Evolutionary conservation across 2,329 filamentous ascomycete species (phyloP), one percentile per base, ranked within the genome.

Genomic region (Sclerotinia spermophila): DNA sequence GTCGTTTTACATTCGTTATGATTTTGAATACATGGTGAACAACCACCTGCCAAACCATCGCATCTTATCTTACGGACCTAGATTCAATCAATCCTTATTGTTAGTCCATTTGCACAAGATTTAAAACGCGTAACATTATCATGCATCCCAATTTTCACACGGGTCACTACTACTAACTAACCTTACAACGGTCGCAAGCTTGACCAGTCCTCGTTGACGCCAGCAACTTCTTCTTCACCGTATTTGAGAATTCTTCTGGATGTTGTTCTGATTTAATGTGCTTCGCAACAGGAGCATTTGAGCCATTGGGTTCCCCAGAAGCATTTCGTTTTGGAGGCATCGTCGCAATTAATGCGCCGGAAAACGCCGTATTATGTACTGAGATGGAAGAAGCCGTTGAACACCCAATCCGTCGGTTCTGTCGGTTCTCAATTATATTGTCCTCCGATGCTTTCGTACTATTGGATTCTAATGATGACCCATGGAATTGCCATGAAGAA

Each of bases 171-270:
- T 13, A 15, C 45, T 17, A 17, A 68, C 85, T 76, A 80, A 92
- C 91, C 86, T 95, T 96, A 85, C 93, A 96, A 70, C 93, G 86
- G 81, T 96, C 93, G 84, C 93, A 96, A 44, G 93, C 93, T 82
- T 96, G 93, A 15, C 93, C 93, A 0, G 93, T 96, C 71, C 88
- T 83, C 73, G 84, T 85, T 68, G 85, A 86, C 70, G 82, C 82
- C 67, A 82, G 81, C 68, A 87, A 80, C 76, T 84, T 84, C 80
- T 86, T 86, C 80, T 84, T 86, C 61, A 85, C 84, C 21, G 81
- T 79, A 71, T 75, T 78, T 8, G 78, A 80, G 71, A 79, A 80
- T 33, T 79, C 75, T 53, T 79, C 78, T 2, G 77, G 75, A 35
- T 73, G 73, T 64, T 79, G 72, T 65, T 79, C 78, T 8, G 74